phyloP scores from a whole-genome alignment of 768 basidiomycete species.

The Boletellus emodensis region DNA sequence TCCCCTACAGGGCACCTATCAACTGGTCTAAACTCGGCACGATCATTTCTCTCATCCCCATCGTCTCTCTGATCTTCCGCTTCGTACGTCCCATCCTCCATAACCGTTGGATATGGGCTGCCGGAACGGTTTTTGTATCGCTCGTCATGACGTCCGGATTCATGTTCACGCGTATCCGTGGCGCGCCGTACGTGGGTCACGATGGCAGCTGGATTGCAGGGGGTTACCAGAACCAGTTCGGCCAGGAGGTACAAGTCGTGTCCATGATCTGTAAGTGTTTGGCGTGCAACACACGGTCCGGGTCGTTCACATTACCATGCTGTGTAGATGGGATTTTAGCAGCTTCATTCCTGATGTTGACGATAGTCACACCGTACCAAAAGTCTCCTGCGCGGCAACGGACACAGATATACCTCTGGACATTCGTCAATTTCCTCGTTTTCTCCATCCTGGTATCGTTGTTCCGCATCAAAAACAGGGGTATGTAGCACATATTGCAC shows the following conservation, averaged over 20 bases:
- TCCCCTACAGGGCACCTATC: constrained; percentile 79
- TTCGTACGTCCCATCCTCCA: constrained; percentile 62
- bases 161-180: constrained; percentile 96
- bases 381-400: constrained; percentile 72
- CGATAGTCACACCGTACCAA: constrained; percentile 75
- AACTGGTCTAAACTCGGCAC: constrained; percentile 61
- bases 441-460: constrained; percentile 84
- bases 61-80: constrained; percentile 48
- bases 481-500: constrained; percentile 36
- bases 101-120: constrained; percentile 78
- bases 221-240: constrained; percentile 88
- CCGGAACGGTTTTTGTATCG: constrained; percentile 56
- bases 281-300: not conserved
- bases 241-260: constrained; percentile 89
- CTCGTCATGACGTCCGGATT: constrained; percentile 86
- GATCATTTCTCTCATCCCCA: constrained; percentile 42
- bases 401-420: constrained; percentile 87
- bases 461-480: constrained; percentile 89
- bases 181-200: constrained; percentile 60
- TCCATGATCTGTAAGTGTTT: constrained; percentile 72
- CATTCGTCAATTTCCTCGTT: constrained; percentile 71
- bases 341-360: constrained; percentile 75
- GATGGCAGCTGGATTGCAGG: constrained; percentile 78
- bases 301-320: constrained; percentile 3
- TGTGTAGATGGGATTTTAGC: constrained; percentile 78